Base-by-base conservation (phyloP, 192 early-diverging fungal genomes). In the Coemansia sp. region DNA sequence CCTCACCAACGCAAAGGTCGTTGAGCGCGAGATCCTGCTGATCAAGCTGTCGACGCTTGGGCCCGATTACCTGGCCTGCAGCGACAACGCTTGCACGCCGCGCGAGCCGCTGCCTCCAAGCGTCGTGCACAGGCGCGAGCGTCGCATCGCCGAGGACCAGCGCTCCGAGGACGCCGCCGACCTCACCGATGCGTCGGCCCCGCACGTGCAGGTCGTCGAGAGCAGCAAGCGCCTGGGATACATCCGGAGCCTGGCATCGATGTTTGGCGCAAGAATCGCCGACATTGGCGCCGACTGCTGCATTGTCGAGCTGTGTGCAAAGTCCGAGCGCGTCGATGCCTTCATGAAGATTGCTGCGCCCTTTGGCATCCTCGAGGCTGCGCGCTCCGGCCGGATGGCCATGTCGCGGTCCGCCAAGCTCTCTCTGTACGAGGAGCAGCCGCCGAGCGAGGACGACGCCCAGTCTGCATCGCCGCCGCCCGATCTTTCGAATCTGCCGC, bases 361-460 rank as follows among this genome's bases (percentile, higher is more conserved):
- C 20, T 99, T 92, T 72, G 97, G 97, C 43, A 91, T 99, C 58
- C 85, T 99, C 57, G 97, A 99, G 74, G 93, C 91, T 4, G 90
- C 94, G n/a, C 88, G 97, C 68, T 93, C 90, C 37, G 96, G 96
- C 71, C 88, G 91, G 64, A 97, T 99, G 95, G 95, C 95, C 19
- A 95, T 99, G 91, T 94, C 97, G 53, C 89, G 97, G 25, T 89
- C 92, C 17, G 91, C 92, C 25, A 89, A 96, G 63, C 90, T 91
- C 51, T 92, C 91, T 68, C 76, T 88, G 37, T 85, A 87, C 72
- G 88, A 89, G 32, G 72, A 87, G 57, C 86, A 90, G 12, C 42
- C 46, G 40, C 83, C 87, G 39, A 6, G 32, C 32, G 84, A 83
- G 42, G 86, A 88, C 11, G 57, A 41, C 7, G 44, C 71, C 62